A percentile compares a stretch with the other conserved stretches of the same genome.
These are phyloP conservation scores for Hygrophorus pudorinus DNA, from an alignment of 768 basidiomycete species.

Conservation along the genomic window DNA sequence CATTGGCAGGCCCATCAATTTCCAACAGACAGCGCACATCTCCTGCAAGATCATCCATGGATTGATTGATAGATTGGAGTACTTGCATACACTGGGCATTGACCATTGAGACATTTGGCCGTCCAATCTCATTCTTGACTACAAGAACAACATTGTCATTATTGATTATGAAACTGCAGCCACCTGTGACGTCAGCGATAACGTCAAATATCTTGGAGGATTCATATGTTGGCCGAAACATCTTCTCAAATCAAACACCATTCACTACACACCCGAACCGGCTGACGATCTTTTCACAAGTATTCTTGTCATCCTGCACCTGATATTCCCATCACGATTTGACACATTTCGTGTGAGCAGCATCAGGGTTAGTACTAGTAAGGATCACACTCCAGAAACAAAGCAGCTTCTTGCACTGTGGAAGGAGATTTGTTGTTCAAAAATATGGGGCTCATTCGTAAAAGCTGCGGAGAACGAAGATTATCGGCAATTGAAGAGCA, in stretches of 20 bases:
- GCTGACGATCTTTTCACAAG: conserved; percentile 2
- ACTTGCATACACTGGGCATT: background rate
- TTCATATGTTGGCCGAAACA: conserved; percentile 1
- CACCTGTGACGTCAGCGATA: background rate
- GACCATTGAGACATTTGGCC: conserved; percentile 4
- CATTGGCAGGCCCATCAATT: background rate
- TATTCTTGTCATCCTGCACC: conserved; percentile 1
- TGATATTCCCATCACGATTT: conserved; percentile 4
- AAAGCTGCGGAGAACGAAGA: background rate
- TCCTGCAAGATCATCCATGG: background rate
- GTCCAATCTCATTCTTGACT: conserved; percentile 1
- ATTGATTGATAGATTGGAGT: conserved; percentile 1
- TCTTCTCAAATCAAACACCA: background rate
- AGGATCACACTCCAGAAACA: conserved; percentile 1
- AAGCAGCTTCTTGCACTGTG: conserved; percentile 1
- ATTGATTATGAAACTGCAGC: no score
- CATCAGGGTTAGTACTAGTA: background rate
- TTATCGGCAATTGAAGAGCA: conserved; percentile 1
- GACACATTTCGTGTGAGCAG: background rate
- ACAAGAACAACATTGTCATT: no score
- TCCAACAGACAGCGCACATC: background rate
- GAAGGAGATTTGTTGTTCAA: background rate
- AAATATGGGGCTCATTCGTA: conserved; percentile 1
- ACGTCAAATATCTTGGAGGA: background rate
- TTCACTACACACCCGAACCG: background rate